phyloP scores from a whole-genome alignment of 495 filamentous ascomycete genomes.

The Trichocladium uniseriatum region DNA sequence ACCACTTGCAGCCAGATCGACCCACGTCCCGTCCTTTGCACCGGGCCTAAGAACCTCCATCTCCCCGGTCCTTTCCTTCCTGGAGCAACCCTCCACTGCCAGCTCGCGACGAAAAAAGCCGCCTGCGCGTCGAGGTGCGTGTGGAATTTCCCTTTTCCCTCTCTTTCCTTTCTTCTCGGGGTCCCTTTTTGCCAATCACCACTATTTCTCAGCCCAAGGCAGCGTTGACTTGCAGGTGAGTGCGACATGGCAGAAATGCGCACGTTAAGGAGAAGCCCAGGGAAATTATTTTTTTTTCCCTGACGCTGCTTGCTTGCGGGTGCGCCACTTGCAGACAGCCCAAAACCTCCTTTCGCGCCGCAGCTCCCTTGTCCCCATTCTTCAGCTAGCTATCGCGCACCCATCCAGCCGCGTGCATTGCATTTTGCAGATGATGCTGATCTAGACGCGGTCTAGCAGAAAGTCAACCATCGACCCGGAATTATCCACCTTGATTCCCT shows the following conservation, averaged over 20 bases:
- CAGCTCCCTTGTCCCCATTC: slow-evolving; percentile 5
- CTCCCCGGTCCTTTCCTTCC: slow-evolving; percentile 27
- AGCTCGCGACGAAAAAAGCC: slow-evolving; percentile 21
- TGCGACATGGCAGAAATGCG: slow-evolving; percentile 3
- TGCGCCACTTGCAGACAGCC: slow-evolving; percentile 13
- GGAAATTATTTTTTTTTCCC: slow-evolving; percentile 21
- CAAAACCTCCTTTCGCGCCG: slow-evolving; percentile 9
- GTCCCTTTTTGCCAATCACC: slow-evolving; percentile 16
- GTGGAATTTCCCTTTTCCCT: slow-evolving; percentile 17
- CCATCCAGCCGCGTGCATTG: not conserved
- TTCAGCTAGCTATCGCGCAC: slow-evolving; percentile 2
- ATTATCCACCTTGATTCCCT: slow-evolving; percentile 3
- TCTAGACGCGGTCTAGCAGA: slow-evolving; percentile 1
- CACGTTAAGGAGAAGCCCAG: slow-evolving; percentile 8
- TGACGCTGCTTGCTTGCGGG: slow-evolving; percentile 3
- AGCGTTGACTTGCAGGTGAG: slow-evolving; percentile 14
- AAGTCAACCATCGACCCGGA: slow-evolving; percentile 16
- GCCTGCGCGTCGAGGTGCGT: slow-evolving; percentile 19
- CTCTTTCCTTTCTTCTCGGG: slow-evolving; percentile 8
- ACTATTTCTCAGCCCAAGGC: slow-evolving; percentile 7
- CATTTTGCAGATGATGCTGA: slow-evolving; percentile 9
- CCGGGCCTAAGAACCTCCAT: slow-evolving; percentile 26
- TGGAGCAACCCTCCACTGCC: slow-evolving; percentile 26
- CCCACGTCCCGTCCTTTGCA: slow-evolving; percentile 27
- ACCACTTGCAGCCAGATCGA: slow-evolving; percentile 31